phyloP scores from a whole-genome alignment of 2,329 filamentous ascomycete genomes.

The Sporothrix pallida region DNA sequence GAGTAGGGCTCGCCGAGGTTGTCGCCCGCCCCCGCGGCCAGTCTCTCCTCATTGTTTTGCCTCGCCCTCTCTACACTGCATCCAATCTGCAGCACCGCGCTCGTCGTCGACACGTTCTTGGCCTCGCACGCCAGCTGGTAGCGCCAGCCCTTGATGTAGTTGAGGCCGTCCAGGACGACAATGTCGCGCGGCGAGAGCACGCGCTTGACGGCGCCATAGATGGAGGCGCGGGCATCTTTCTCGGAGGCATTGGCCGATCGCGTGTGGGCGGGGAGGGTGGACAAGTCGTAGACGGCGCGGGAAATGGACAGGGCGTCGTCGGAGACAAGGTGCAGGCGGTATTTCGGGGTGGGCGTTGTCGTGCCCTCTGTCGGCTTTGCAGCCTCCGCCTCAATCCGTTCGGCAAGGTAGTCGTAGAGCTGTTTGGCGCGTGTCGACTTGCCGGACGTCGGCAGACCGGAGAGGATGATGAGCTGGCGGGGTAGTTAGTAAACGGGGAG shows the following conservation, averaged over 20 bases:
- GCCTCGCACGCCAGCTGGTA: conserved; percentile 87
- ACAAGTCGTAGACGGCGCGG: conserved; percentile 73
- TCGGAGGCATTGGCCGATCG: conserved; percentile 76
- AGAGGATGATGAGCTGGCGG: conserved; percentile 67
- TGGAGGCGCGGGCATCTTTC: conserved; percentile 78
- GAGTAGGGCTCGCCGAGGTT: conserved; percentile 54
- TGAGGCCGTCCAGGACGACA: conserved; percentile 78
- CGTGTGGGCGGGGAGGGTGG: conserved; percentile 60
- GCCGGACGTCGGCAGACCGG: conserved; percentile 70
- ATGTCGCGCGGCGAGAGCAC: conserved; percentile 74
- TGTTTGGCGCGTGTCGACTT: conserved; percentile 71
- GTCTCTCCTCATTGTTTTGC: conserved; percentile 64
- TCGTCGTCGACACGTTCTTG: conserved; percentile 77
- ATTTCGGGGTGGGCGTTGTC: conserved; percentile 44
- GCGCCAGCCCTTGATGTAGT: conserved; percentile 90
- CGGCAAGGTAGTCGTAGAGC: conserved; percentile 67
- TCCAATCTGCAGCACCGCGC: conserved; percentile 73
- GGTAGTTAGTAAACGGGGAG: neutral
- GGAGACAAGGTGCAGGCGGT: conserved; percentile 75
- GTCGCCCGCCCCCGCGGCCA: conserved; percentile 42
- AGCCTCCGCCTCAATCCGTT: conserved; percentile 55
- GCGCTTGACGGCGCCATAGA: conserved; percentile 80
- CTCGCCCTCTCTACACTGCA: conserved; percentile 59
- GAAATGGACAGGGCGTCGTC: conserved; percentile 73
- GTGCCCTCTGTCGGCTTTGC: conserved; percentile 24